Conservation (phyloP, 2,329 filamentous ascomycete species). For the Neopestalotiopsis rosae region DNA sequence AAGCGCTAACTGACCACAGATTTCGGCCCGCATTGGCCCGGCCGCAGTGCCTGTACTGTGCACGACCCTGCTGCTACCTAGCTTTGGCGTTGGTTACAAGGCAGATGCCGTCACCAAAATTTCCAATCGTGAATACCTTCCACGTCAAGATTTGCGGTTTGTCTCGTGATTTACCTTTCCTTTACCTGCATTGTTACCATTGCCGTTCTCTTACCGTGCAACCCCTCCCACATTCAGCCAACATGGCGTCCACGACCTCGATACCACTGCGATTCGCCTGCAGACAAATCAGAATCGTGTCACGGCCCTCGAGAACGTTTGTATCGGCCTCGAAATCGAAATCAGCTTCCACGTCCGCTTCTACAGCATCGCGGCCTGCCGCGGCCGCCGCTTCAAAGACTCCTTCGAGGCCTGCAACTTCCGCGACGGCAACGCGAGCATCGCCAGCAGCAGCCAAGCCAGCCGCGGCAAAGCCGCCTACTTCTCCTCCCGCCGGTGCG, state of each 20-base stretch:
- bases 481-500: constrained; percentile 16
- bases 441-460: constrained; percentile 21
- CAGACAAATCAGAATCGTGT: not conserved
- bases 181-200: not conserved
- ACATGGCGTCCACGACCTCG: constrained; percentile 22
- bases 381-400: constrained; percentile 7
- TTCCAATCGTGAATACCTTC: not conserved
- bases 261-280: constrained; percentile 1
- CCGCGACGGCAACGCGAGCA: constrained; percentile 14
- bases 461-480: constrained; percentile 19
- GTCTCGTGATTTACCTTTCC: not conserved
- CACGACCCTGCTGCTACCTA: not conserved
- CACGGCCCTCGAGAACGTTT: not conserved
- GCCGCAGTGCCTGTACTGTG: not conserved
- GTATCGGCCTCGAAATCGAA: constrained; percentile 18
- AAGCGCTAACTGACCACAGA: not conserved
- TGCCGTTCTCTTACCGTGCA: not conserved
- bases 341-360: constrained; percentile 16
- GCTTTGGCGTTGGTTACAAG: not conserved
- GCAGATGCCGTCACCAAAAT: constrained; percentile 8
- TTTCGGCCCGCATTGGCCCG: constrained; percentile 14
- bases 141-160: not conserved
- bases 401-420: constrained; percentile 19
- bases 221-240: not conserved
- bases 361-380: constrained; percentile 18